A percentile compares a stretch with the other conserved stretches of the same genome.
phyloP scores from a whole-genome alignment of 179 eudicot species.

The Spergularia azorica region DNA sequence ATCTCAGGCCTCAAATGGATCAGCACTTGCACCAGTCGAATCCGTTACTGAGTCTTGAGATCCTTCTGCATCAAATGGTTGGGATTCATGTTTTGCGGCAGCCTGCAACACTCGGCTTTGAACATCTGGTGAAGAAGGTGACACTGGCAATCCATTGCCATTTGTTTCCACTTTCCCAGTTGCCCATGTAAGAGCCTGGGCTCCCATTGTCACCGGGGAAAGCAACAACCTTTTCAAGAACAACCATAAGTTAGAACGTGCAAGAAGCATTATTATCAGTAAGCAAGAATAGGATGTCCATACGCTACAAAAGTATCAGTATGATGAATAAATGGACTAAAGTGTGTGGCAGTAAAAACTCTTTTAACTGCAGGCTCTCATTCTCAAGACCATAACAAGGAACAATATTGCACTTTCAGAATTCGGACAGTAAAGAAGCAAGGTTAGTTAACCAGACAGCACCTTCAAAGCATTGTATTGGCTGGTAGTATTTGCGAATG shows the following conservation, averaged over 20 bases:
- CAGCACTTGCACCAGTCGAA: constrained; percentile 35
- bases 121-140: constrained; percentile 83
- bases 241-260: not conserved
- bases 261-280: too few relatives aligned
- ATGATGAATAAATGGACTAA: too few relatives aligned
- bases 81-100: constrained; percentile 95
- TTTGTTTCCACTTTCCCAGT: constrained; percentile 69
- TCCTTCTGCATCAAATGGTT: constrained; percentile 64
- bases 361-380: too few relatives aligned
- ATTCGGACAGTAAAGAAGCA: too few relatives aligned
- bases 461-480: too few relatives aligned
- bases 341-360: too few relatives aligned
- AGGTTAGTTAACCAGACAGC: too few relatives aligned
- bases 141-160: constrained; percentile 69
- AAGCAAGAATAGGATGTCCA: too few relatives aligned
- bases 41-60: constrained; percentile 39
- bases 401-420: too few relatives aligned
- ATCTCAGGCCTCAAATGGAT: constrained; percentile 54
- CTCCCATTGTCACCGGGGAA: constrained; percentile 67
- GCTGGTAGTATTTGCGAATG: too few relatives aligned
- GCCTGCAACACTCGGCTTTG: constrained; percentile 91
- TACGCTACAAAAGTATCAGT: too few relatives aligned
- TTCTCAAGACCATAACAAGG: too few relatives aligned
- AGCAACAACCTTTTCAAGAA: constrained; percentile 52
- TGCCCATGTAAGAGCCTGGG: constrained; percentile 75